Conservation (phyloP, 1,284 basidiomycete species). For the Fomes fomentarius region DNA sequence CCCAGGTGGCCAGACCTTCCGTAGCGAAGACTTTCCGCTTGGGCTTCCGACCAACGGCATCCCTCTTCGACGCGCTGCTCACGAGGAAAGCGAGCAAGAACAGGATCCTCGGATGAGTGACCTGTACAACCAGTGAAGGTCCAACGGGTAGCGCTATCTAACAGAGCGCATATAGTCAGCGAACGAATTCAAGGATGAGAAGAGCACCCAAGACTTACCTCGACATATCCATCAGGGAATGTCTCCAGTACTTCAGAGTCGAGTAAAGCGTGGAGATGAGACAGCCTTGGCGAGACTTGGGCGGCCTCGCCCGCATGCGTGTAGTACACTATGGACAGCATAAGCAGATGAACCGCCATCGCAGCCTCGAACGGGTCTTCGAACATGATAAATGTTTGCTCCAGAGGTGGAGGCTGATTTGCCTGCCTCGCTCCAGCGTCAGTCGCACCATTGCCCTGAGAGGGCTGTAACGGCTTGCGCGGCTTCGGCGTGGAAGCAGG, state of each 20-base stretch:
- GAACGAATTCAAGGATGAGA: no score
- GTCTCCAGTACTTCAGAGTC: conserved; percentile 57
- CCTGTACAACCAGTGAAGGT: conserved; percentile 54
- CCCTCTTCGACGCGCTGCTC: conserved; percentile 65
- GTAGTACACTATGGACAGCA: conserved; percentile 59
- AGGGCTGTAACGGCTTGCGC: conserved; percentile 14
- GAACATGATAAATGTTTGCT: conserved; percentile 37
- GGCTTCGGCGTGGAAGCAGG: conserved; percentile 28
- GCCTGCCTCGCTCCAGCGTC: not conserved
- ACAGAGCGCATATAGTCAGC: conserved; percentile 5
- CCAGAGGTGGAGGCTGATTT: conserved; percentile 2
- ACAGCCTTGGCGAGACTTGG: conserved; percentile 49
- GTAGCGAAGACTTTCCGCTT: conserved; percentile 68
- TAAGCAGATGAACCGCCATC: conserved; percentile 54
- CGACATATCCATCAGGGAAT: conserved; percentile 51
- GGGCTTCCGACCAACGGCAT: conserved; percentile 71
- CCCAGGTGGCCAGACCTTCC: conserved; percentile 60
- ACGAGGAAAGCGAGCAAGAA: conserved; percentile 68
- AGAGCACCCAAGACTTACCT: conserved; percentile 37
- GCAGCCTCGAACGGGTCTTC: conserved; percentile 45
- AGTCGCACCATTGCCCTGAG: conserved; percentile 6
- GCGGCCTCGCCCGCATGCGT: conserved; percentile 55
- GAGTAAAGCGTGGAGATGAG: conserved; percentile 61
- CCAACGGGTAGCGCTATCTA: conserved; percentile 40
- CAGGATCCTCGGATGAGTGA: conserved; percentile 68